These are phyloP conservation scores for Periconia macrospinosa DNA, from an alignment of 2,329 filamentous ascomycete genomes.

Conservation along the genomic window DNA sequence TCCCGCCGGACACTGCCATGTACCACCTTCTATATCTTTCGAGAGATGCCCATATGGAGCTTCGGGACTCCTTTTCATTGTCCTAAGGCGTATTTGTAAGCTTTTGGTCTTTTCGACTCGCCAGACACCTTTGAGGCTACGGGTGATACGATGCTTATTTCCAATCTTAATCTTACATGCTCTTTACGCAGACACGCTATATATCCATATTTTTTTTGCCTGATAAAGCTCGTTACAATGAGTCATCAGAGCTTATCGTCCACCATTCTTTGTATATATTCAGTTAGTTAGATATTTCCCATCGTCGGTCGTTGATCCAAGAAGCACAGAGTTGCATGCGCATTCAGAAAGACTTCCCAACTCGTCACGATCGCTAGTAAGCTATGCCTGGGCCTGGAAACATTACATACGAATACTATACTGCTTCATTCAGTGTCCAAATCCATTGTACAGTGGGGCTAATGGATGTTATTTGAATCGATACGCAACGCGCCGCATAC, in stretches of 20 bases:
- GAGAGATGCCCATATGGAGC: not conserved
- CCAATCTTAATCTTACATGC: not conserved
- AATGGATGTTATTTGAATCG: too few species aligned
- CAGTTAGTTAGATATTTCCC: too few species aligned
- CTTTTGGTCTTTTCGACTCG: not conserved
- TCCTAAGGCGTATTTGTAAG: not conserved
- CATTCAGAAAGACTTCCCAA: too few species aligned
- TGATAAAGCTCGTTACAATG: not conserved
- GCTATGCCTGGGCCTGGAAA: too few species aligned
- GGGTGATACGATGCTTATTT: not conserved
- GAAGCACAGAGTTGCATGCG: too few species aligned
- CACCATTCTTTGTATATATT: too few species aligned
- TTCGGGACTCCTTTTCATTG: not conserved
- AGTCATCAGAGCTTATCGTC: not conserved
- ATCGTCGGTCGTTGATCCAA: too few species aligned
- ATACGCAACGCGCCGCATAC: too few species aligned
- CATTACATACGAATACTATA: too few species aligned
- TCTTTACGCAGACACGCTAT: slow-evolving; percentile 1
- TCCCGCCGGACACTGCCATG: not conserved
- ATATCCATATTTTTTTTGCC: not conserved
- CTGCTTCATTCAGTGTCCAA: too few species aligned
- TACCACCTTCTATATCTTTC: not conserved
- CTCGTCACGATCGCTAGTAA: too few species aligned
- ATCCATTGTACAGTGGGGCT: too few species aligned
- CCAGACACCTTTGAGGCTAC: not conserved